Evolutionary conservation across 2,329 filamentous ascomycete genomes (phyloP), one percentile per base, ranked within the genome.

Genomic region (Colletotrichum chrysophilum): DNA sequence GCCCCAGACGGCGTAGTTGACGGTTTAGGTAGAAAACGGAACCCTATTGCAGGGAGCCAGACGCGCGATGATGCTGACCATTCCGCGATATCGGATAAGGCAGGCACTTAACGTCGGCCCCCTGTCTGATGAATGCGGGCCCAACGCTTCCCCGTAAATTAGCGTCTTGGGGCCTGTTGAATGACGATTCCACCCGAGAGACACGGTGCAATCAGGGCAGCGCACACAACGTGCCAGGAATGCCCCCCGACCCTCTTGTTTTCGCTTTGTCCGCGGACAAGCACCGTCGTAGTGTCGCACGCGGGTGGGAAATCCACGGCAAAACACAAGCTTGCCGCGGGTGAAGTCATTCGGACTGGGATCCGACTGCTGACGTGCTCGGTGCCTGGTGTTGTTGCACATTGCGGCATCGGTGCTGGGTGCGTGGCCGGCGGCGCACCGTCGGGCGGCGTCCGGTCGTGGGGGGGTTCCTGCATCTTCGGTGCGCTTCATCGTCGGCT

Each of bases 1-100:
- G 55, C 55, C 69, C 58, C 66, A 70, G 66, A 65, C 58, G 38
- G 62, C n/a, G 5, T 34, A 12, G 43, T 66, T 26, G 62, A 70
- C 69, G 16, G 43, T 72, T 73, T 65, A 32, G 69, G 65, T 34
- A 73, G 60, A 66, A 66, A 70, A 66, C 56, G 73, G 68, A 68
- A 52, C 28, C 69, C 28, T 52, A 21, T 30, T 58, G 24, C 62
- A 64, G 62, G 62, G 62, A 65, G 34, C 55, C 61, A 65, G 70
- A 72, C 60, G 64, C 66, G 69, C 65, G 56, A 74, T 76, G 70
- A 76, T 77, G 76, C 70, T 76, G 74, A 75, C 70, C 70, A 70
- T 76, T 74, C 74, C 70, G 70, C 66, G 55, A 62, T 60, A 66
- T 76, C 74, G 74, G 76, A 74, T 74, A 76, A 77, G 74, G 69